Conservation (phyloP, 1,284 basidiomycete species). For the Apiotrichum veenhuisii region DNA sequence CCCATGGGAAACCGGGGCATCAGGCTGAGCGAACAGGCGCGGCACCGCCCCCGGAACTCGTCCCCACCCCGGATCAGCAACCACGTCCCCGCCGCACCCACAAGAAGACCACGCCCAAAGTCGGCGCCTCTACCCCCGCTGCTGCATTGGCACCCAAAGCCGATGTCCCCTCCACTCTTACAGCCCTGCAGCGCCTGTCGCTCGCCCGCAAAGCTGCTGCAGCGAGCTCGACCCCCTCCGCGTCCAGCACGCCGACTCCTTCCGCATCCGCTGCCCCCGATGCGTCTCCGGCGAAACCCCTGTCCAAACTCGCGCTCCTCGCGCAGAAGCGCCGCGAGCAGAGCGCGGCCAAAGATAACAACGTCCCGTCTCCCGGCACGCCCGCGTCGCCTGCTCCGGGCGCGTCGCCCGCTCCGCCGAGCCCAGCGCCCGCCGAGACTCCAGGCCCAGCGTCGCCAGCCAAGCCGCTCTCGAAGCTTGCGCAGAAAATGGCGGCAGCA, state of each 20-base stretch:
- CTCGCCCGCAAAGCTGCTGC: slow-evolving; percentile 42
- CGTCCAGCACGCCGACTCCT: slow-evolving; percentile 22
- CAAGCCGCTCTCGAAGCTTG: slow-evolving; percentile 55
- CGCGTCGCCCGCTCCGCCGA: not conserved
- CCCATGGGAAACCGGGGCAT: not conserved
- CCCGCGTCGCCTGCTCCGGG: slow-evolving; percentile 8
- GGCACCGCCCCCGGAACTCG: slow-evolving; percentile 27
- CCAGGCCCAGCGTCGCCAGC: slow-evolving; percentile 23
- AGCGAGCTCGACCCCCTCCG: not conserved
- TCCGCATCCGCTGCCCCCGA: not conserved
- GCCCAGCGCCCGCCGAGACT: not conserved
- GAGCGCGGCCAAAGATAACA: slow-evolving; percentile 14
- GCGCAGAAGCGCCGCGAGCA: slow-evolving; percentile 59
- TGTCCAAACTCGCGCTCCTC: slow-evolving; percentile 67
- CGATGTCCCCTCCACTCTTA: slow-evolving; percentile 55
- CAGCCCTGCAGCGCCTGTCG: slow-evolving; percentile 66
- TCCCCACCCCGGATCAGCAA: slow-evolving; percentile 37
- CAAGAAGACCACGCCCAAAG: not conserved
- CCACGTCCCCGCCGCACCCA: slow-evolving; percentile 21
- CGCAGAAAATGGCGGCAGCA: slow-evolving; percentile 53
- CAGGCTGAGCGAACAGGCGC: slow-evolving; percentile 14
- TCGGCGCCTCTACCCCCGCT: not conserved
- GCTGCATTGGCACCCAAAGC: slow-evolving; percentile 1
- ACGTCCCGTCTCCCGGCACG: too few species aligned
- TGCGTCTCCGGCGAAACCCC: slow-evolving; percentile 38